Evolutionary conservation across 2,329 filamentous ascomycete genomes (phyloP), one percentile per base, ranked within the genome.

Genomic region (Cladosporium sp.): DNA sequence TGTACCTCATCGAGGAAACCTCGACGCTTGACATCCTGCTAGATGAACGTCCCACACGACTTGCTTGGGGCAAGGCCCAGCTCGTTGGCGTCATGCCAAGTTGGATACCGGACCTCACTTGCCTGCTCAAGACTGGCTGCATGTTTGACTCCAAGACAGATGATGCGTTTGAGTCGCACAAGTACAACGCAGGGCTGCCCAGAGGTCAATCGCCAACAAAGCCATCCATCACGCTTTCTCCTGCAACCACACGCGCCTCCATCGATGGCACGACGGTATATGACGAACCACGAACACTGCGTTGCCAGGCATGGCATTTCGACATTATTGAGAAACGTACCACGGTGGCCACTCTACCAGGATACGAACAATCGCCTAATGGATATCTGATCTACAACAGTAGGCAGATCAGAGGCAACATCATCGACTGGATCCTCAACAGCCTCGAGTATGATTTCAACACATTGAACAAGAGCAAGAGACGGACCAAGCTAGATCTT

Each of bases 1-100:
- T 62, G 9, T 57, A 61, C 52, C 59, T 66, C 8, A 57, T 65
- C n/a, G 25, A 42, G 19, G 60, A 63, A 34, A 52, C 57, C 15
- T 45, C 20, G 13, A 45, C 42, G 8, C 20, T 45, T 13, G 42
- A 45, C 22, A 20, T 66, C 2, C 56, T 65, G 5, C 34, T 66
- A n/a, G 62, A 64, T 36, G 44, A 60, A 13, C 45, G 61, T 12
- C 24, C 47, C 2, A 51, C 55, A n/a, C 61, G 64, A 1, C 39
- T 22, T 1, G 25, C 8, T 10, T 58, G 40, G 34, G 59, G 57
- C 20, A 42, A 42, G 25, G 44, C 40, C 15, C 17, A 19, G 6
- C 9, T 59, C 19, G 24, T 37, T 3, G 37, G 48, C 8, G 37
- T 59, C 12, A 53, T 61, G 9, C 42, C 58, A 24, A 48, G 58